Base-by-base conservation (phyloP, 345 rosid species). In the Durio zibethinus region DNA sequence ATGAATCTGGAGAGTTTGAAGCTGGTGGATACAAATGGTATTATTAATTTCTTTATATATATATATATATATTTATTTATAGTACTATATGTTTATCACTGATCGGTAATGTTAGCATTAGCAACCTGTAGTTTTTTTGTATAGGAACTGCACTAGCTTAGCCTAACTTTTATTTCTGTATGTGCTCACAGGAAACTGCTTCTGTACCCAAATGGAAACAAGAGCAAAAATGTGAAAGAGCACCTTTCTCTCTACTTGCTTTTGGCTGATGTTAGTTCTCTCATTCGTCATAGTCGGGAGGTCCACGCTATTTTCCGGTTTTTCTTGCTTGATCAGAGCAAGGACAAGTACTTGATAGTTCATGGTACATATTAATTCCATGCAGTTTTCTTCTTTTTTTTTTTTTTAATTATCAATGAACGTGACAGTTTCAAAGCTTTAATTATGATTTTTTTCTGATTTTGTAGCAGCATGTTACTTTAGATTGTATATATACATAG, bases 1-100 rank as follows among this genome's bases (percentile, higher is more conserved):
- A 89, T 52, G 97, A 90, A 84, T 84, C 93, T 1, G 86, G 76
- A 42, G 80, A 73, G 68, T 90, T 92, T 82, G 87, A 86, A 83
- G 93, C 94, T 23, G 85, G 89, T 60, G 94, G 94, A 77, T 88
- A 83, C 85, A 87, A 85, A 85, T 92, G 97, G 94, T 89, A 80
- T 64, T n/a, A 48, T 74, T 38, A 52, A 14, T 76, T 3, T 35
- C 18, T 31, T 56, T 12, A 6, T 42, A n/a, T 5, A n/a, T 9
- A 15, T n/a, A n/a, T n/a, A n/a, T n/a, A n/a, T n/a, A n/a, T n/a
- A n/a, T n/a, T n/a, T n/a, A n/a, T n/a, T n/a, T n/a, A n/a, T n/a
- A n/a, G n/a, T 16, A 15, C n/a, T 48, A 16, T n/a, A n/a, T 20
- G 29, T 25, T 71, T 10, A 35, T 1, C 23, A 15, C n/a, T n/a